Conservation (phyloP, 2,329 filamentous ascomycete genomes). For the Trematosphaeria pertusa region DNA sequence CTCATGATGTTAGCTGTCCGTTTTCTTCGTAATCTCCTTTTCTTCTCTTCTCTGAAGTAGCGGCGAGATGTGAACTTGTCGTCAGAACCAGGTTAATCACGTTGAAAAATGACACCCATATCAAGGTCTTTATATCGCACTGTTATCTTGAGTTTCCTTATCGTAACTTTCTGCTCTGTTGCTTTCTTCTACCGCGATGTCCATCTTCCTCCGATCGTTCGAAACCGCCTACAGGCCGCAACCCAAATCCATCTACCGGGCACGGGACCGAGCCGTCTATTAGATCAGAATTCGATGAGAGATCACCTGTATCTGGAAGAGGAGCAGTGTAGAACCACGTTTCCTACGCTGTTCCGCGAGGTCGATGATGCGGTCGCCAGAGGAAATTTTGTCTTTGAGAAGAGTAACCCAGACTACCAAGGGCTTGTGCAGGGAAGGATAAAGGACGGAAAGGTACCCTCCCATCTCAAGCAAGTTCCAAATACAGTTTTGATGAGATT, state of each 20-base stretch:
- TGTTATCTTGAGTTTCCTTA: slow-evolving; percentile 2
- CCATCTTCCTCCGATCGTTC: not conserved
- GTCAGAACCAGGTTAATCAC: not conserved
- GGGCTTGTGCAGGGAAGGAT: slow-evolving; percentile 27
- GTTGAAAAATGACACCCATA: slow-evolving; percentile 10
- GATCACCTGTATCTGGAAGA: slow-evolving; percentile 14
- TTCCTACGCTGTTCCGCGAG: slow-evolving; percentile 11
- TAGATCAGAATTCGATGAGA: not conserved
- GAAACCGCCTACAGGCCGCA: not conserved
- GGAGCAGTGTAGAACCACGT: slow-evolving; percentile 15
- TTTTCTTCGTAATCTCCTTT: not conserved
- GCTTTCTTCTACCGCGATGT: slow-evolving; percentile 2
- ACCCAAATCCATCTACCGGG: not conserved
- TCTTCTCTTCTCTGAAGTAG: no score
- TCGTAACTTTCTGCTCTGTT: slow-evolving; percentile 1
- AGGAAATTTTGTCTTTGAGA: slow-evolving; percentile 17
- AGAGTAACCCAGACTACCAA: slow-evolving; percentile 20
- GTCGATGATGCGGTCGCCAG: slow-evolving; percentile 10
- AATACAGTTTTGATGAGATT: no score
- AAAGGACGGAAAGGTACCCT: slow-evolving; percentile 17
- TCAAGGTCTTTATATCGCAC: slow-evolving; percentile 4
- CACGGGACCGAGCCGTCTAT: no score
- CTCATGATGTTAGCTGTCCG: no score
- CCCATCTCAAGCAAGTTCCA: no score
- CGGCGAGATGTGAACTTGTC: not conserved